A percentile compares a stretch with the other conserved stretches of the same genome.
Conservation (phyloP, 2,329 filamentous ascomycete genomes). For the Hypoxylon sp. region DNA sequence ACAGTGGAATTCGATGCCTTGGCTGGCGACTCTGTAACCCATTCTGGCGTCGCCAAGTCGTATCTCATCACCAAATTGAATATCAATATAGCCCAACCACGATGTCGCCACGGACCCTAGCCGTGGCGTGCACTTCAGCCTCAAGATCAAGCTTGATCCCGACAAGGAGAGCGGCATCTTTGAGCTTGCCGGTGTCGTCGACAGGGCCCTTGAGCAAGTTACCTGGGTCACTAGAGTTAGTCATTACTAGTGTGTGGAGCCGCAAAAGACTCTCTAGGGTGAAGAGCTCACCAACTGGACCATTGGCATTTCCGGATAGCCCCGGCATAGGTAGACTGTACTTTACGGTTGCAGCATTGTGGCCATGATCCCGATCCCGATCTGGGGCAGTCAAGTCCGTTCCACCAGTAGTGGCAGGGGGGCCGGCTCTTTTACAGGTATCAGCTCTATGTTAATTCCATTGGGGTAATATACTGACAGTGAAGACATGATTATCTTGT, state of each 20-base stretch:
- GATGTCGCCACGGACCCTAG: constrained; percentile 71
- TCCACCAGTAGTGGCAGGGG: constrained; percentile 40
- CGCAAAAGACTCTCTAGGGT: neutral
- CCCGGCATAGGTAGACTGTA: constrained; percentile 49
- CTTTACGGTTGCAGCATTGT: constrained; percentile 24
- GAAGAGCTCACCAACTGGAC: constrained; percentile 45
- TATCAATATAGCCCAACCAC: constrained; percentile 68
- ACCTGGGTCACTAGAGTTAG: constrained; percentile 53
- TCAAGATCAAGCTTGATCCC: constrained; percentile 74
- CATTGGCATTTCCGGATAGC: constrained; percentile 49
- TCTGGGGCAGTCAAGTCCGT: constrained; percentile 32
- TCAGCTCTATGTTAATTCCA: constrained; percentile 6
- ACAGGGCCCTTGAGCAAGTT: constrained; percentile 70
- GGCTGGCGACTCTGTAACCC: constrained; percentile 21
- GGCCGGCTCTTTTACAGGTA: constrained; percentile 42
- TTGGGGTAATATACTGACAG: constrained; percentile 38
- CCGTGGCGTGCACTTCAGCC: constrained; percentile 72
- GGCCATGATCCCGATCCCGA: constrained; percentile 20
- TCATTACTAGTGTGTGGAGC: neutral
- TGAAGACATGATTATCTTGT: constrained; percentile 46
- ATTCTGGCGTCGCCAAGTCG: constrained; percentile 25
- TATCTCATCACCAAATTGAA: constrained; percentile 23
- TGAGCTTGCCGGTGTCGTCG: constrained; percentile 69
- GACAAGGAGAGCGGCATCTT: constrained; percentile 69
- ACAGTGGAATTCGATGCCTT: constrained; percentile 18